Evolutionary conservation across 768 basidiomycete genomes (phyloP).

Genomic region (Lyophyllum decastes): DNA sequence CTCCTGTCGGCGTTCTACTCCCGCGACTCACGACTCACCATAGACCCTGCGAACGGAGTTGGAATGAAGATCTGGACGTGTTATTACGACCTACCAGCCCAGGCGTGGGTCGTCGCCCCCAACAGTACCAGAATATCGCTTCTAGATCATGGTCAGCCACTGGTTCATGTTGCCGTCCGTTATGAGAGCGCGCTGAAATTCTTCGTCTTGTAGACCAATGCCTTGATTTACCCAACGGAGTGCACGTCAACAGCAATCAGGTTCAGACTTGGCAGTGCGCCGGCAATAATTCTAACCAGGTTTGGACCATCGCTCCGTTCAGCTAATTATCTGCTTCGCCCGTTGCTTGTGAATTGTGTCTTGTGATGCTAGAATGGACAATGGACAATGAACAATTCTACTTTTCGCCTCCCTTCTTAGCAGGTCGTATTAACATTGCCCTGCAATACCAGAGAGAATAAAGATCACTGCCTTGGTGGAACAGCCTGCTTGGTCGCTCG

Average conservation of each 20-base stretch:
- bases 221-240: constrained; percentile 32
- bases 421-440: too few species aligned
- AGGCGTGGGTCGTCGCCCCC: constrained; percentile 24
- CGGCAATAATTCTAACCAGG: constrained; percentile 28
- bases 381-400: too few species aligned
- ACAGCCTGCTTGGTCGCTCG: too few species aligned
- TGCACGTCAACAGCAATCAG: constrained; percentile 24
- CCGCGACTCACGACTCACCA: neutral
- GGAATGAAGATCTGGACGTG: constrained; percentile 39
- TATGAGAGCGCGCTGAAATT: neutral
- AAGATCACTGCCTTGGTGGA: too few species aligned
- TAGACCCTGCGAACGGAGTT: constrained; percentile 29
- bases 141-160: too few species aligned
- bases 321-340: neutral
- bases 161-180: neutral
- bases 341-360: too few species aligned
- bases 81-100: constrained; percentile 30
- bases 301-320: constrained; percentile 22
- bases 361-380: neutral
- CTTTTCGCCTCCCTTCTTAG: too few species aligned
- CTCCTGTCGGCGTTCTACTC: neutral
- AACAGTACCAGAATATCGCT: too few species aligned
- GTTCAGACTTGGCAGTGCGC: constrained; percentile 31
- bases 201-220: constrained; percentile 19
- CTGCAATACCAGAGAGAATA: too few species aligned